Base-by-base conservation (phyloP, 176 grass and related monocot species). In the Oropetium thomaeum region DNA sequence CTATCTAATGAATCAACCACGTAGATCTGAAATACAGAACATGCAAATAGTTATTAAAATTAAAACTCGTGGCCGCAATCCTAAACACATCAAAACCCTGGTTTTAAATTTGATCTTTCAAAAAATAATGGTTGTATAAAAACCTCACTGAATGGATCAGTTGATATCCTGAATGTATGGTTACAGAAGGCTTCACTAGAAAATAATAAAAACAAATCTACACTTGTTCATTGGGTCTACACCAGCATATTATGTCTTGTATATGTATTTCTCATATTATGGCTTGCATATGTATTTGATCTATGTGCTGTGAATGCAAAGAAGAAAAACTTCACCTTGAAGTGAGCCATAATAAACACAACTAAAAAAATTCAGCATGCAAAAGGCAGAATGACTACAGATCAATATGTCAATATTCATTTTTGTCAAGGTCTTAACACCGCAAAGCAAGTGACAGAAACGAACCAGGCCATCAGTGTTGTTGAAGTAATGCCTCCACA, bases 401-500 rank as follows among this genome's bases (percentile, higher is more conserved):
- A 7, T 1, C 13, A 65, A 40, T 37, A 65, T 57, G 53, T 9
- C 22, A 57, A 12, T 26, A 4, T 57, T 41, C 23, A 34, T 67
- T 78, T 78, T 0, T 51, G 7, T 33, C 20, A 65, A 64, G 40
- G 52, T 76, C 23, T n/a, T 32, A 20, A 7, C 71, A 61, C 19
- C 31, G 57, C 8, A 49, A 13, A 27, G 53, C 22, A 49, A 79
- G 9, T 8, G 71, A 58, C 38, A 29, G 26, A 30, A 69, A 87
- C 66, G 44, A 87, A 93, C 90, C 84, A 93, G 80, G n/a, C 87
- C 90, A 84, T 93, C 90, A 0, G 87, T 93, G 40, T 93, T 89
- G 66, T 87, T 93, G 65, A 93, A 93, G 69, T 93, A 93, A 55
- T 93, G 90, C 64, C 90, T 87, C 90, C 87, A 93, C 73, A 93